Evolutionary conservation across 2,329 filamentous ascomycete species (phyloP), one percentile per base, ranked within the genome.

Genomic region (Ophiostoma pallidulum): DNA sequence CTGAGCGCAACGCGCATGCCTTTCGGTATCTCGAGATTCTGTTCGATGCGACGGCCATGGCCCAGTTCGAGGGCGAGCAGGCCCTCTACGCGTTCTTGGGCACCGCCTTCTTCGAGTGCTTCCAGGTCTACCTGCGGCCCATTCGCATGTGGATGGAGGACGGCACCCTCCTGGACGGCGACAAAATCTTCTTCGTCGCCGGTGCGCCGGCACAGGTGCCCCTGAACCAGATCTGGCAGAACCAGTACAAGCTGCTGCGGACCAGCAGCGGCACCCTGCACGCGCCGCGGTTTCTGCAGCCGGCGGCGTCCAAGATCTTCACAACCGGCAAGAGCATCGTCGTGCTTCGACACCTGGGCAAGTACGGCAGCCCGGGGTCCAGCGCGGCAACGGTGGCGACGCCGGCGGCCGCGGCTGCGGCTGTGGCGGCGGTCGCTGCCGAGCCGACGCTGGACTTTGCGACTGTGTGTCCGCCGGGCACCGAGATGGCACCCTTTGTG

Each of bases 291-390:
- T 96, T 95, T 54, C 71, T 96, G 4, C 77, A 81, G 33, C 74
- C 82, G 3, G 77, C 82, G 2, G 79, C 78, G 0, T 67, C 70
- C 20, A 84, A 81, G 52, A 87, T 96, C 32, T 91, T 95, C 57
- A 88, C 82, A 1, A 82, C 87, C 2, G 91, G 91, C 0, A 96
- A 96, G 64, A 94, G 84, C 57, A 82, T 92, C 47, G 78, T 92
- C 1, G 84, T 96, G 38, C 67, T 96, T n/a, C 82, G 82, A 51
- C 77, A 83, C 41, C 70, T 95, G 10, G 78, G 80, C 35, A 70
- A 74, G 47, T 70, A 75, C 51, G 61, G 68, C 41, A 56, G 64
- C 41, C 7, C 31, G 31, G 7, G 41, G 59, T 56, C 57, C 53
- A 48, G 61, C 51, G n/a, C n/a, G n/a, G n/a, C n/a, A n/a, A n/a